Percentiles rank a stretch among this genome's conserved stretches.
These are phyloP conservation scores for Themeda triandra DNA, from an alignment of 176 grass and related monocot species.

Conservation along the genomic window DNA sequence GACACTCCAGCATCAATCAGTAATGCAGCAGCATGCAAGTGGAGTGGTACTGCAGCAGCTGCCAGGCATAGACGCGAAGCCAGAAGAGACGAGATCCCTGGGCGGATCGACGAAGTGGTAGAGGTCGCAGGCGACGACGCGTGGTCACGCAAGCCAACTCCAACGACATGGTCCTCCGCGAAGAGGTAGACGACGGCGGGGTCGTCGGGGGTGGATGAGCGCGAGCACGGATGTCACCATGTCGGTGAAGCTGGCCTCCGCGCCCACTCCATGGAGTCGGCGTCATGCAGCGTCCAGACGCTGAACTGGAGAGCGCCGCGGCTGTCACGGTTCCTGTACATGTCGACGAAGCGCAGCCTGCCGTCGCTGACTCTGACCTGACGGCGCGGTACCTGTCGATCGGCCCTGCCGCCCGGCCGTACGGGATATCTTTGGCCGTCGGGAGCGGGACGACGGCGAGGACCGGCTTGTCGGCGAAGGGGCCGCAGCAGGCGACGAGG, in stretches of 20 bases:
- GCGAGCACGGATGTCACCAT: background rate
- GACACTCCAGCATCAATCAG: too few relatives aligned
- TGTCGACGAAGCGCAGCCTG: constrained; percentile 1
- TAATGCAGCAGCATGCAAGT: too few relatives aligned
- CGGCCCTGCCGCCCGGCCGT: background rate
- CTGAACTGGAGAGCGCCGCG: background rate
- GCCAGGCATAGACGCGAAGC: background rate
- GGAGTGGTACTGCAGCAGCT: background rate
- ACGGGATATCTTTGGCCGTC: background rate
- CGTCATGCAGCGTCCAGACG: background rate
- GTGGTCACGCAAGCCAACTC: background rate
- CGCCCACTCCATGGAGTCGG: background rate
- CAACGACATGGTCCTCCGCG: background rate
- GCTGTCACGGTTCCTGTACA: background rate
- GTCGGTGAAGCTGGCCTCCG: background rate
- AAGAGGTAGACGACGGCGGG: background rate
- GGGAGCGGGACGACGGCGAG: background rate
- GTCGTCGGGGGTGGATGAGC: background rate
- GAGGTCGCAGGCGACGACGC: background rate
- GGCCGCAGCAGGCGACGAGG: background rate
- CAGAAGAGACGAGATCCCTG: background rate
- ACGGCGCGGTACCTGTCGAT: background rate
- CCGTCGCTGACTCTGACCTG: background rate
- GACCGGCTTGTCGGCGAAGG: background rate
- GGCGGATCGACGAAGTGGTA: background rate